Evolutionary conservation across 1,284 basidiomycete species (phyloP).

Genomic region (Bothia castanella): DNA sequence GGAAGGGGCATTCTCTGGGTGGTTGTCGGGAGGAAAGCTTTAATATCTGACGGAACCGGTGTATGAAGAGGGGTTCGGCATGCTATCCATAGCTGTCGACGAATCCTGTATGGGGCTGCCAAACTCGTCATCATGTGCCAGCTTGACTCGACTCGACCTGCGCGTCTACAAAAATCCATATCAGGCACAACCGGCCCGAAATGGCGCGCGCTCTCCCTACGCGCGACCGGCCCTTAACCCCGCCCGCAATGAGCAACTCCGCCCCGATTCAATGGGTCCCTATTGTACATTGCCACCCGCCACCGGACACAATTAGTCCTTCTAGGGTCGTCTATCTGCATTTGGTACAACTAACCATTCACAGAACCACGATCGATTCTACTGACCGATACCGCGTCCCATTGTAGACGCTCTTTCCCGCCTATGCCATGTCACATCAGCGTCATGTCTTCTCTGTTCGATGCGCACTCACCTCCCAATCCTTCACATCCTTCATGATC

Average conservation of each 20-base stretch:
- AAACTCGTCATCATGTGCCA: constrained; percentile 36
- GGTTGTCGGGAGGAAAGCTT: too few species aligned
- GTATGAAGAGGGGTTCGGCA: constrained; percentile 37
- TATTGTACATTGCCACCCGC: constrained; percentile 36
- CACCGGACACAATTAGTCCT: constrained; percentile 30
- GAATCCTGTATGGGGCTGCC: constrained; percentile 33
- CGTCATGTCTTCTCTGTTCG: constrained; percentile 28
- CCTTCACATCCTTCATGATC: constrained; percentile 94
- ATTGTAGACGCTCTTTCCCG: constrained; percentile 84
- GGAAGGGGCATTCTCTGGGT: too few species aligned
- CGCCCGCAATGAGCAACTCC: background rate
- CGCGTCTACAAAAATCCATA: constrained; percentile 21
- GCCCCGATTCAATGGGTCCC: constrained; percentile 16
- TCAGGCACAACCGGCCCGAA: background rate
- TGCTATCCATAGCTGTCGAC: constrained; percentile 26
- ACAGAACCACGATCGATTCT: constrained; percentile 58
- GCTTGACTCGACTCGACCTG: constrained; percentile 38
- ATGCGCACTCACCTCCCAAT: constrained; percentile 81
- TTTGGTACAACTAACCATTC: constrained; percentile 33
- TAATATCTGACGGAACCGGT: constrained; percentile 32
- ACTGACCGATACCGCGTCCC: constrained; percentile 73
- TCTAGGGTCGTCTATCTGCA: constrained; percentile 9
- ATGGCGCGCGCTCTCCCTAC: constrained; percentile 2
- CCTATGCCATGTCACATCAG: constrained; percentile 44
- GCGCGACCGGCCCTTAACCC: constrained; percentile 24